Percentiles rank a stretch among this genome's conserved stretches.
Conservation (phyloP, 2,329 filamentous ascomycete species). For the Epichloe amarillans region DNA sequence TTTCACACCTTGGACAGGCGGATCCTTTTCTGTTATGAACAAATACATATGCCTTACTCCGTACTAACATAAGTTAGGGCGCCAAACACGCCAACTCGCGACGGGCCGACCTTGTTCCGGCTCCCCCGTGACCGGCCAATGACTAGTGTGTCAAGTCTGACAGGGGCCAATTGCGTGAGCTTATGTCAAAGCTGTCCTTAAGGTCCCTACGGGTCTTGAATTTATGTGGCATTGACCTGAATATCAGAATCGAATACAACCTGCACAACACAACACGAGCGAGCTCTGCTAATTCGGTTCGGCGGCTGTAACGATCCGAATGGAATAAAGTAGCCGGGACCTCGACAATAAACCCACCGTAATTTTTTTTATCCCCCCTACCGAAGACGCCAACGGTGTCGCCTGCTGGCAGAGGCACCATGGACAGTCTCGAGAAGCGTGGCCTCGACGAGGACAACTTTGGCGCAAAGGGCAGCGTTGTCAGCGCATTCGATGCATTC, state of each 20-base stretch:
- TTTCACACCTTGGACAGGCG: too few relatives aligned
- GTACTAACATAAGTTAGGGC: background rate
- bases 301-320: background rate
- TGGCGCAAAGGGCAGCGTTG: conserved; percentile 55
- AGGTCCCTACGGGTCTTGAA: background rate
- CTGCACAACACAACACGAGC: background rate
- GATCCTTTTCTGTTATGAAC: too few relatives aligned
- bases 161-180: conserved; percentile 1
- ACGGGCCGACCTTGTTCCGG: conserved; percentile 1
- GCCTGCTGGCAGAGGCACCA: conserved; percentile 20
- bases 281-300: background rate
- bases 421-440: conserved; percentile 69
- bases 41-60: too few relatives aligned
- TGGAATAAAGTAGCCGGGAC: background rate
- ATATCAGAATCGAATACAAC: too few relatives aligned
- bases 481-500: conserved; percentile 93
- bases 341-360: background rate
- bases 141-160: background rate
- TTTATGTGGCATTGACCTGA: background rate
- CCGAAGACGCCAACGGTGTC: background rate
- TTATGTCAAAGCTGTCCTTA: conserved; percentile 6
- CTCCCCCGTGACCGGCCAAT: background rate
- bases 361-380: background rate
- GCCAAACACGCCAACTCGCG: background rate
- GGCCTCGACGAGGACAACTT: conserved; percentile 64